Conservation (phyloP, 768 basidiomycete genomes). For the Tulasnella sp. region DNA sequence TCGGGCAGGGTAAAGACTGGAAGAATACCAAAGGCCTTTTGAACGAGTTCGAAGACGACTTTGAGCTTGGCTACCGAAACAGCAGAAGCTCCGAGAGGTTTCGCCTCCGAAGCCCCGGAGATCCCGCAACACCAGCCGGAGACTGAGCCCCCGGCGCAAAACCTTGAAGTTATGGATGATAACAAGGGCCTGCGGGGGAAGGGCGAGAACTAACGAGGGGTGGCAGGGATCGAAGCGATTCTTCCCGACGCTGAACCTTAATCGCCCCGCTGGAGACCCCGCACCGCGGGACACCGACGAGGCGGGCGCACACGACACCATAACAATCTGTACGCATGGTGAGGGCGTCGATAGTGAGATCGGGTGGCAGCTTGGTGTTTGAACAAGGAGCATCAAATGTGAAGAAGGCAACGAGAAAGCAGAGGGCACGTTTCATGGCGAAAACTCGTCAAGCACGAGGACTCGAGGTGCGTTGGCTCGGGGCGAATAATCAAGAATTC, state of each 20-base stretch:
- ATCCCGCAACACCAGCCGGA: background rate
- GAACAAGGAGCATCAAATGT: background rate
- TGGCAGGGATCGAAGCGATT: background rate
- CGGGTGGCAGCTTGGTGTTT: background rate
- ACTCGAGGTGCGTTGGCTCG: background rate
- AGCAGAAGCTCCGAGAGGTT: constrained; percentile 6
- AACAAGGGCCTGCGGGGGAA: background rate
- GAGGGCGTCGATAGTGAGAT: background rate
- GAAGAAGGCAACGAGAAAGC: background rate
- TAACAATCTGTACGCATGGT: background rate
- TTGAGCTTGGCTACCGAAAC: constrained; percentile 3
- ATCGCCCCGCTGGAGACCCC: background rate
- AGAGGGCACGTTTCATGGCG: background rate
- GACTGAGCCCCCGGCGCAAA: constrained; percentile 3
- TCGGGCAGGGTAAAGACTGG: background rate
- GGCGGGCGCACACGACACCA: background rate
- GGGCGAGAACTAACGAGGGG: background rate
- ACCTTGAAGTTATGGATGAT: background rate
- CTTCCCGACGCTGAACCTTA: constrained; percentile 1
- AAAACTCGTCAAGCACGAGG: background rate
- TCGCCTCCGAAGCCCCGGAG: background rate
- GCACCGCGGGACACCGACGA: background rate
- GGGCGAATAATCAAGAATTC: background rate
- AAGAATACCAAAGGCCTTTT: background rate
- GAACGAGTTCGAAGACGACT: background rate